Percentiles rank a stretch among this genome's conserved stretches.
phyloP scores from a whole-genome alignment of 2,329 filamentous ascomycete species.

The Neurospora crassa region DNA sequence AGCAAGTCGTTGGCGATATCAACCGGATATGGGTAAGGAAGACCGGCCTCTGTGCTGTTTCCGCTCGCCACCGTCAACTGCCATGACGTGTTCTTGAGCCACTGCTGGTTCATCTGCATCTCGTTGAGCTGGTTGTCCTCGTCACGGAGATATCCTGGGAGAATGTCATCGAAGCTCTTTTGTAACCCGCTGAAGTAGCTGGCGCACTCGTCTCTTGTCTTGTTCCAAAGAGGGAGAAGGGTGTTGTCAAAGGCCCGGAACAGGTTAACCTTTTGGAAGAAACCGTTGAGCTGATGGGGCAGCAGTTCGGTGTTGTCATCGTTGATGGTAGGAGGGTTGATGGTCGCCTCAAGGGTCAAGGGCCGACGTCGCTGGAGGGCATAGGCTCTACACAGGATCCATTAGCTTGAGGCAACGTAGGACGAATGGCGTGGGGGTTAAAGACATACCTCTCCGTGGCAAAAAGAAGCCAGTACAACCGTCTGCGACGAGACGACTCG shows the following conservation, averaged over 20 bases:
- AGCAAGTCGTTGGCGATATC: conserved; percentile 55
- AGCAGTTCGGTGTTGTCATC: conserved; percentile 51
- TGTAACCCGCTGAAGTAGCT: conserved; percentile 49
- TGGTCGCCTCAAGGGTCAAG: conserved; percentile 58
- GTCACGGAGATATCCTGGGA: conserved; percentile 41
- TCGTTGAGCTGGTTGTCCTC: conserved; percentile 46
- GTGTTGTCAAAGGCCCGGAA: conserved; percentile 58
- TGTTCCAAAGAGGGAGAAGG: conserved; percentile 58
- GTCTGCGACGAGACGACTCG: conserved; percentile 53
- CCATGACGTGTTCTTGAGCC: conserved; percentile 56
- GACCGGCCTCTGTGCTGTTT: conserved; percentile 35
- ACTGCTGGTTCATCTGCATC: conserved; percentile 50
- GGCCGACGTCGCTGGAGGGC: conserved; percentile 61
- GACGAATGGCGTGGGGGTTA: neutral
- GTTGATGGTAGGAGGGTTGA: conserved; percentile 52
- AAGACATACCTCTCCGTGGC: conserved; percentile 54
- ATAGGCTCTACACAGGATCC: conserved; percentile 43
- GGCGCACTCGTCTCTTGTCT: conserved; percentile 48
- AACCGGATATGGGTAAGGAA: conserved; percentile 55
- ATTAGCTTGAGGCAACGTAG: conserved; percentile 11
- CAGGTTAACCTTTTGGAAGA: conserved; percentile 50
- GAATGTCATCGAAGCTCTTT: conserved; percentile 49
- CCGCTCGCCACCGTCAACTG: conserved; percentile 49
- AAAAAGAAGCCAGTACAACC: conserved; percentile 66
- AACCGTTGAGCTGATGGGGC: conserved; percentile 43